Evolutionary conservation across 2,329 filamentous ascomycete species (phyloP).

Genomic region (Fusarium fujikuroi): DNA sequence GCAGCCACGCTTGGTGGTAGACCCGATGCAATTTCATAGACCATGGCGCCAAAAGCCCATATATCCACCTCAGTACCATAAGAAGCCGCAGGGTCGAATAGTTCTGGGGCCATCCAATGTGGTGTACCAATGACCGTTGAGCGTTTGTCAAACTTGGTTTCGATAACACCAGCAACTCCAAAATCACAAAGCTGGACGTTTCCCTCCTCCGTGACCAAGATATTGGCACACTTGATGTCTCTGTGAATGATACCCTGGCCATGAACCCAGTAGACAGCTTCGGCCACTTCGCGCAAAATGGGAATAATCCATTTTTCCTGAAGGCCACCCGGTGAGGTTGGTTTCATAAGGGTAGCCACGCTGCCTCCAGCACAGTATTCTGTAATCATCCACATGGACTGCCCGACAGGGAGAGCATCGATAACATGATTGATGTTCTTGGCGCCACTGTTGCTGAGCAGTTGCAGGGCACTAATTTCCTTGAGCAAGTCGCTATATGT

Average conservation of each 20-base stretch:
- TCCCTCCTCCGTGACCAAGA: constrained; percentile 81
- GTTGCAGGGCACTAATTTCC: constrained; percentile 75
- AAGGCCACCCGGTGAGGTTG: constrained; percentile 72
- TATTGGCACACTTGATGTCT: constrained; percentile 81
- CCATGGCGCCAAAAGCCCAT: constrained; percentile 85
- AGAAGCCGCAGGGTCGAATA: constrained; percentile 71
- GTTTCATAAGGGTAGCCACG: constrained; percentile 77
- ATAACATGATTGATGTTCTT: constrained; percentile 85
- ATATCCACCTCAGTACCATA: constrained; percentile 82
- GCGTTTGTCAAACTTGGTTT: constrained; percentile 79
- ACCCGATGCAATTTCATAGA: constrained; percentile 84
- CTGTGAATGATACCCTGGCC: constrained; percentile 75
- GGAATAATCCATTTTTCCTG: constrained; percentile 77
- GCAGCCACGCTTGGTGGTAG: constrained; percentile 75
- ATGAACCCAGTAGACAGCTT: constrained; percentile 75
- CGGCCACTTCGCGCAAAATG: constrained; percentile 73
- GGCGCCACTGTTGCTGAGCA: constrained; percentile 78
- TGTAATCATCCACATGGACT: constrained; percentile 88
- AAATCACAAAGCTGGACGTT: constrained; percentile 86
- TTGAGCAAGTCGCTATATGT: constrained; percentile 77
- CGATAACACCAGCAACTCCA: constrained; percentile 81
- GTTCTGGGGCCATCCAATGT: constrained; percentile 88
- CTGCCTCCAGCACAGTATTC: constrained; percentile 89
- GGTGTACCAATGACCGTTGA: constrained; percentile 85
- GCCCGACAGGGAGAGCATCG: constrained; percentile 80